Evolutionary conservation across 2,329 filamentous ascomycete genomes (phyloP).

Genomic region (Plectosphaerella plurivora): DNA sequence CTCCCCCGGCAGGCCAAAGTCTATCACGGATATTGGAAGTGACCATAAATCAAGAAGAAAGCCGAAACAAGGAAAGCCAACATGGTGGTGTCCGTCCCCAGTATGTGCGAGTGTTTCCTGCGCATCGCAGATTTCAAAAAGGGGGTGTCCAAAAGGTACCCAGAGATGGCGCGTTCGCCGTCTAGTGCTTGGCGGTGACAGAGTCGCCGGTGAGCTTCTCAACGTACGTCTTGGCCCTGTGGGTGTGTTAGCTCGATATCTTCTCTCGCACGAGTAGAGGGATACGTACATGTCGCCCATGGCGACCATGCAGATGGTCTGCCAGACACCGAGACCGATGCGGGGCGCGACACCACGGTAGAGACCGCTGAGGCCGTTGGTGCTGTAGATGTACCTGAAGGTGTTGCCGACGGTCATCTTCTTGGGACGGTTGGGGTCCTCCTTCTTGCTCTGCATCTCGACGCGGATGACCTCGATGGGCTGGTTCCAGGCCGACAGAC

Average conservation of each 20-base stretch:
- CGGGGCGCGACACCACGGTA: slow-evolving; percentile 94
- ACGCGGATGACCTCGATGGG: slow-evolving; percentile 99
- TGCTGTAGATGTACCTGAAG: slow-evolving; percentile 80
- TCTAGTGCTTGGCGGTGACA: slow-evolving; percentile 65
- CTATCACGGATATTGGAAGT: no score
- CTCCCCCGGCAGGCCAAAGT: no score
- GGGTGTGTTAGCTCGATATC: not conserved
- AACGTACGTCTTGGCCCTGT: slow-evolving; percentile 63
- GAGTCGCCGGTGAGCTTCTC: slow-evolving; percentile 61
- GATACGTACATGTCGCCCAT: slow-evolving; percentile 87
- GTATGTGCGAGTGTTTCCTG: no score
- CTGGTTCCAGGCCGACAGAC: slow-evolving; percentile 97
- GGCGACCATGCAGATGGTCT: slow-evolving; percentile 99
- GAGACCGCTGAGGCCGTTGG: slow-evolving; percentile 84
- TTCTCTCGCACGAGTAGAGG: slow-evolving; percentile 17
- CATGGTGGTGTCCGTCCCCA: no score
- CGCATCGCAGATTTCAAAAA: no score
- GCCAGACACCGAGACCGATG: slow-evolving; percentile 95
- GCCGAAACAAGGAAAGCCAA: no score
- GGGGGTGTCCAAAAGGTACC: not conserved
- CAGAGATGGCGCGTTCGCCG: not conserved
- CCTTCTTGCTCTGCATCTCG: slow-evolving; percentile 99
- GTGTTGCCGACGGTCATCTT: slow-evolving; percentile 96
- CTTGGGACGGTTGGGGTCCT: slow-evolving; percentile 95
- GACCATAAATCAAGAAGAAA: no score